Base-by-base conservation (phyloP, 495 filamentous ascomycete species). In the Daldinia loculata region DNA sequence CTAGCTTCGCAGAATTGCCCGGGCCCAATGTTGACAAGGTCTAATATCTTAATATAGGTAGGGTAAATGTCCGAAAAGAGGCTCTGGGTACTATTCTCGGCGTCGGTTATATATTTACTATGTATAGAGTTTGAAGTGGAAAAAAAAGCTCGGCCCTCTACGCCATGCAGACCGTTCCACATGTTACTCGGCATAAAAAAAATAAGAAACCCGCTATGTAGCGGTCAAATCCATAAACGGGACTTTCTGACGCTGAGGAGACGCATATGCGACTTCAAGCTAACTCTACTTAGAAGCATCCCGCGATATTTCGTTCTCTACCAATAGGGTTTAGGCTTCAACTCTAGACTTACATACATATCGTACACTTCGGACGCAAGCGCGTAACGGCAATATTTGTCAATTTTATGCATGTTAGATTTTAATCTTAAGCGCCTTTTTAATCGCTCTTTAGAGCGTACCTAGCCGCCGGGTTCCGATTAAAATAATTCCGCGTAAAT, bases 391-490 rank as follows among this genome's bases (percentile, higher is more conserved):
- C 12, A 36, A 36, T 14, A 14, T 36, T 36, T 36, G 14, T 36
- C 34, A 36, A 4, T 14, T 14, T 14, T 36, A 3, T 14, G 12
- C 34, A 36, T 36, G 11, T 0, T 14, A 5, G 11, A 6, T 36
- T 36, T 36, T 36, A 36, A 36, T 36, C 12, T 14, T 36, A 36
- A 36, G 34, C 34, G 34, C 34, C 3, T 36, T 36, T 36, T 36
- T 4, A 36, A 36, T 36, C 12, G 4, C 34, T 36, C 0, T 36
- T 14, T 36, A 36, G 7, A 43, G 56, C 50, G 43, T 51, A n/a
- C n/a, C n/a, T n/a, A 67, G 64, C 64, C 65, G 70, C 56, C 66
- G 50, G 56, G 56, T 64, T 61, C 38, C 41, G 29, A 56, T 68
- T 51, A 22, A 58, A 56, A 39, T 38, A 65, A 50, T 68, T 64